These are phyloP conservation scores for Lentinula aciculospora DNA, from an alignment of 768 basidiomycete genomes.

Conservation along the genomic window DNA sequence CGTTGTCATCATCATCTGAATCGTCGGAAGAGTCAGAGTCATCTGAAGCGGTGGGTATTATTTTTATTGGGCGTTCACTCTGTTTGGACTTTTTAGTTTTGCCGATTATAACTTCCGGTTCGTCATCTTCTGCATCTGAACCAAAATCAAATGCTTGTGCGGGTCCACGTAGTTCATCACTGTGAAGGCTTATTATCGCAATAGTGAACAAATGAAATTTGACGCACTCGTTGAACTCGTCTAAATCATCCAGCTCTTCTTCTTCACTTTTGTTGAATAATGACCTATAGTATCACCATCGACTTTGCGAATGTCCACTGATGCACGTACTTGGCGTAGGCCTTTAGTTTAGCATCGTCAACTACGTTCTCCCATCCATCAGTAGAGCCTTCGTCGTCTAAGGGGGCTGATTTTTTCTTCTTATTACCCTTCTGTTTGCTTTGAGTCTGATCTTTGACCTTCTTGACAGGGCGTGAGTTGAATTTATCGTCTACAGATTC, in stretches of 20 bases:
- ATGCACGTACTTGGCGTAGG: constrained; percentile 30
- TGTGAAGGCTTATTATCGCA: constrained; percentile 17
- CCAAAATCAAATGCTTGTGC: constrained; percentile 60
- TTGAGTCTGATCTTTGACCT: constrained; percentile 31
- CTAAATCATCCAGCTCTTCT: constrained; percentile 39
- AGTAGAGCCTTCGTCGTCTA: constrained; percentile 25
- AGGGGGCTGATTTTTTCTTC: constrained; percentile 24
- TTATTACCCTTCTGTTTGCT: constrained; percentile 18
- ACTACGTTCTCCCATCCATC: constrained; percentile 64
- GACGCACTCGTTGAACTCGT: constrained; percentile 28
- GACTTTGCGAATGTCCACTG: background rate
- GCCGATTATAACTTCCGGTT: constrained; percentile 23
- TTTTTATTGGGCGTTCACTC: constrained; percentile 38
- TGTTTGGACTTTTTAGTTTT: constrained; percentile 52
- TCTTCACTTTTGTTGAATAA: constrained; percentile 44
- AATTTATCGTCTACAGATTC: constrained; percentile 29
- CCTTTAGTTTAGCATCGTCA: constrained; percentile 39
- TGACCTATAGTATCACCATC: constrained; percentile 22
- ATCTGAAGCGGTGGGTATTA: constrained; percentile 47
- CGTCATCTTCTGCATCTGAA: constrained; percentile 53
- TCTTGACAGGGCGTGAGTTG: constrained; percentile 37
- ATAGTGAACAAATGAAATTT: background rate
- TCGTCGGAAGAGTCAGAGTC: constrained; percentile 42
- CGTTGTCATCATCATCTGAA: constrained; percentile 42
- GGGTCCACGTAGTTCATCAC: constrained; percentile 47